Percentiles rank a stretch among this genome's conserved stretches.
phyloP scores from a whole-genome alignment of 78 protist species.

The Monocercomonoides exilis region DNA sequence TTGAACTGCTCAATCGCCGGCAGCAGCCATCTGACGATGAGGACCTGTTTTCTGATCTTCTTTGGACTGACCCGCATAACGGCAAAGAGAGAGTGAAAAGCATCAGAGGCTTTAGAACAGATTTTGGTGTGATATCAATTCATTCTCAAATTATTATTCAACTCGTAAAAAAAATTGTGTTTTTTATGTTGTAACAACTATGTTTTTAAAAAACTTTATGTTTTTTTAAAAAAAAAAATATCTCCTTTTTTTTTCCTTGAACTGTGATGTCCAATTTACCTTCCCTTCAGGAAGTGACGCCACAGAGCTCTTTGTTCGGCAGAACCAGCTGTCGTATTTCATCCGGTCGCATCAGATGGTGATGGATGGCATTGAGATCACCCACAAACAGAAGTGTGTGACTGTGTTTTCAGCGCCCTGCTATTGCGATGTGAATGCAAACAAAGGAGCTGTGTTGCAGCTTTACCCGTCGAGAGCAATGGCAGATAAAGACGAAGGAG shows the following conservation, averaged over 20 bases:
- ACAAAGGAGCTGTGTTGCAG: slow-evolving; percentile 28
- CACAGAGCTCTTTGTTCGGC: background rate
- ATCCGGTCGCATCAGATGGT: background rate
- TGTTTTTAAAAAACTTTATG: background rate
- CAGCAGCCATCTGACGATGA: background rate
- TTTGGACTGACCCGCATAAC: slow-evolving; percentile 17
- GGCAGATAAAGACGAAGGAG: too few species aligned
- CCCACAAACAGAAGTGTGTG: background rate
- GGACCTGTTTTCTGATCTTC: slow-evolving; percentile 5
- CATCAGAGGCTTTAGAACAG: background rate
- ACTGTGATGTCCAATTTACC: slow-evolving; percentile 23
- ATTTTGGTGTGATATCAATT: slow-evolving; percentile 4
- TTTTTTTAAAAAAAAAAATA: background rate
- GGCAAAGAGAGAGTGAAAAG: background rate
- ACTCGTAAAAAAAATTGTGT: too few species aligned
- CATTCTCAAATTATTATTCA: too few species aligned
- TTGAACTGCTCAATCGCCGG: background rate
- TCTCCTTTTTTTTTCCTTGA: background rate
- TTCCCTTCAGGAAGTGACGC: background rate
- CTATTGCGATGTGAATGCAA: slow-evolving; percentile 19
- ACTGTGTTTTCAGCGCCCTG: slow-evolving; percentile 34
- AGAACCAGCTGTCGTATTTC: background rate
- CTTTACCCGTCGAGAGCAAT: too few species aligned
- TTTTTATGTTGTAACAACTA: too few species aligned
- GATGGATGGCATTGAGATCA: background rate